Evolutionary conservation across 305 asterid species (phyloP).

Genomic region (Fraxinus platypoda): DNA sequence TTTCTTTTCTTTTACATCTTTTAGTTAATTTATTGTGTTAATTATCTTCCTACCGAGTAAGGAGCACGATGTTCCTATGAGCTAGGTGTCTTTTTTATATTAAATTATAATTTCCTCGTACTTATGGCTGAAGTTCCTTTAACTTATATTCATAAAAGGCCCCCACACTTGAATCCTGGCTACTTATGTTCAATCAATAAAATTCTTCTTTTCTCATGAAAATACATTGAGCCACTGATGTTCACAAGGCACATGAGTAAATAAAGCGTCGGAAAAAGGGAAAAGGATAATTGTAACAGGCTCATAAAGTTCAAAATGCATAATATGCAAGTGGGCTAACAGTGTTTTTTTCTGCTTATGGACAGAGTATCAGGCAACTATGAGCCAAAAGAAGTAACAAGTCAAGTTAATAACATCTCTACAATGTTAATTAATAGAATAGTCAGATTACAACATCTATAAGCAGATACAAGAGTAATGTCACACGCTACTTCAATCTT

Average conservation of each 20-base stretch:
- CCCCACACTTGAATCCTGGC: background rate
- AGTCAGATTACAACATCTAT: conserved; percentile 7
- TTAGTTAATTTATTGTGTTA: background rate
- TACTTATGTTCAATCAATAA: background rate
- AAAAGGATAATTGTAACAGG: background rate
- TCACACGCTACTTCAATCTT: conserved; percentile 10
- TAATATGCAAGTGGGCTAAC: background rate
- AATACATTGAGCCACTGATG: conserved; percentile 3
- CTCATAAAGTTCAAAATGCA: background rate
- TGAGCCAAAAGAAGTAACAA: background rate
- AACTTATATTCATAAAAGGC: background rate
- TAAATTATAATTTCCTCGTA: background rate
- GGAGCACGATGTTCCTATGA: background rate
- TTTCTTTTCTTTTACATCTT: background rate
- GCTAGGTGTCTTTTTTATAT: background rate
- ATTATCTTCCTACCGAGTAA: background rate
- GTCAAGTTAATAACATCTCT: background rate
- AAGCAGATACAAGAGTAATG: conserved; percentile 16
- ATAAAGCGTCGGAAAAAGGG: background rate
- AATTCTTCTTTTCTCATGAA: background rate
- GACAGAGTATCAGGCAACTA: background rate
- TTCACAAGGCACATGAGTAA: background rate
- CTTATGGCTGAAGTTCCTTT: background rate
- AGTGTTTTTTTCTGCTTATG: background rate
- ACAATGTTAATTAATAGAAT: background rate